Evolutionary conservation across 2,329 filamentous ascomycete genomes (phyloP), one percentile per base, ranked within the genome.

Genomic region (Colletotrichum sidae): DNA sequence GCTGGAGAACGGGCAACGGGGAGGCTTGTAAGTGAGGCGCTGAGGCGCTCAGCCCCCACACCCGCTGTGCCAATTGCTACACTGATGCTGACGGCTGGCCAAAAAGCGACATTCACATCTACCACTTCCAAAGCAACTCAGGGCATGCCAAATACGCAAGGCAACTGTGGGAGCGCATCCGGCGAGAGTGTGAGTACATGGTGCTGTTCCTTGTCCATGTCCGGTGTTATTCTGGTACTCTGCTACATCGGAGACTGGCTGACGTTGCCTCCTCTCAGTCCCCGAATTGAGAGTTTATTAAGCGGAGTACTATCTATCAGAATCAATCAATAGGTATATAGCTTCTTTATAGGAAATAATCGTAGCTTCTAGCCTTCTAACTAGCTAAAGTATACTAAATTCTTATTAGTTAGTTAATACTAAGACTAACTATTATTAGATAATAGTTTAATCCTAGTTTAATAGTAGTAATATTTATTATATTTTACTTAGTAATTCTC

Each of bases 211-310:
- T 25, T 25, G 25, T 25, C 25, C 25, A 25, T 1, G 25, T 25
- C 25, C 25, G 25, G 3, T 25, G 25, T 25, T 25, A 25, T 25
- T 25, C 25, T 25, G 25, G 25, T 25, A 25, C 25, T 25, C 25
- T 25, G 25, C 4, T 25, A 25, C 25, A 25, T 25, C 25, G 25
- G 25, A 9, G 38, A 46, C 57, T 55, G 55, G 15, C 33, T 11
- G n/a, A 6, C 0, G 25, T 46, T 25, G 25, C 4, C 25, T 25
- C 25, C 25, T 25, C 25, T 8, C 66, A 94, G 92, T 97, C 73
- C 93, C 94, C 8, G 94, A 97, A 75, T 82, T 97, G 15, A 86
- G 93, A 58, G 90, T 96, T 71, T 97, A 97, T 75, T n/a, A n/a
- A n/a, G n/a, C n/a, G n/a, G n/a, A n/a, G n/a, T n/a, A n/a, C n/a